Conservation (phyloP, 352 stramenopile genomes). For the Phytophthora pinifolia region DNA sequence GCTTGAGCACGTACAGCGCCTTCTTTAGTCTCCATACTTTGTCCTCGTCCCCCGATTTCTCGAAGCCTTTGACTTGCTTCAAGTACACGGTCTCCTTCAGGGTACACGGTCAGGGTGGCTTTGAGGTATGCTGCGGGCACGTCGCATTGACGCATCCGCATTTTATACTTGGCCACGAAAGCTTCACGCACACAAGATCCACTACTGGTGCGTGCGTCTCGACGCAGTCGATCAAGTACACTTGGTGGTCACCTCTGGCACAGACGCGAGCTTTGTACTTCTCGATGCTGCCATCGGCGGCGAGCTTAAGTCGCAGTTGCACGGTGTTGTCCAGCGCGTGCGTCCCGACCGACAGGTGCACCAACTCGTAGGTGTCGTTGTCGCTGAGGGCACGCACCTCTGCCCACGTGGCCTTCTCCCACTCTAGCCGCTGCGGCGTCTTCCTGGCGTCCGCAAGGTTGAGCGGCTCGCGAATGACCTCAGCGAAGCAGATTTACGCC, state of each 20-base stretch:
- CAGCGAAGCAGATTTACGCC: too few species aligned
- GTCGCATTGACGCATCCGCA: not conserved
- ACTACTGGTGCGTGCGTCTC: slow-evolving; percentile 3
- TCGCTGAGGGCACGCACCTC: not conserved
- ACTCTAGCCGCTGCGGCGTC: slow-evolving; percentile 2
- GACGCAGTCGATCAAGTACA: not conserved
- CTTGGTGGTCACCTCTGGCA: not conserved
- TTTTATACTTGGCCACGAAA: not conserved
- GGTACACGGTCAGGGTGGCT: not conserved
- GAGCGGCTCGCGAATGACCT: too few species aligned
- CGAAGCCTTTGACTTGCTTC: not conserved
- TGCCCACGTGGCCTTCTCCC: slow-evolving; percentile 4
- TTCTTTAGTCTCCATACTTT: slow-evolving; percentile 9
- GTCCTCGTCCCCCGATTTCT: not conserved
- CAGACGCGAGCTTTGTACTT: not conserved
- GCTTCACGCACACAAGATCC: not conserved
- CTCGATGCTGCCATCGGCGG: not conserved
- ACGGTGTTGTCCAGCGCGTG: not conserved
- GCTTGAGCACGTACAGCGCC: slow-evolving; percentile 2
- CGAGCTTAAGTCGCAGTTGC: slow-evolving; percentile 2
- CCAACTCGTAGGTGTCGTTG: slow-evolving; percentile 1
- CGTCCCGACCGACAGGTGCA: not conserved
- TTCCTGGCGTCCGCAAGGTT: not conserved
- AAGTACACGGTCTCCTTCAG: slow-evolving; percentile 1
- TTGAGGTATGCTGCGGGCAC: slow-evolving; percentile 6